Conservation (phyloP, 1,139 yeast species). For the Taphrina betulina region DNA sequence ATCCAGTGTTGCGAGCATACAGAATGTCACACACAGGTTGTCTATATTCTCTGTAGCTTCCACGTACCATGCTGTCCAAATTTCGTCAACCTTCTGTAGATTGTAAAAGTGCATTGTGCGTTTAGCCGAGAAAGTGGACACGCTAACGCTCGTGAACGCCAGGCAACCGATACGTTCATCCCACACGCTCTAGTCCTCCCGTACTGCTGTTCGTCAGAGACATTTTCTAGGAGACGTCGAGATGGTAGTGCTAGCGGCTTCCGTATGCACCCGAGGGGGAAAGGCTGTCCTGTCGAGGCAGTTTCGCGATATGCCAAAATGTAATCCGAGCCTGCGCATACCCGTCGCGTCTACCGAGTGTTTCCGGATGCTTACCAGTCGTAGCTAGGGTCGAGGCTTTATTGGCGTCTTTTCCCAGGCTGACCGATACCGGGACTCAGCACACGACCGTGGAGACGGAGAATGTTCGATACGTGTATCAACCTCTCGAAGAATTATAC, state of each 20-base stretch:
- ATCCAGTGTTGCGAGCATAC: too few relatives aligned
- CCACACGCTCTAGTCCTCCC: too few relatives aligned
- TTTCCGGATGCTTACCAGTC: not conserved
- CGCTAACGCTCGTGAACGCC: too few relatives aligned
- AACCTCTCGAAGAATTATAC: slow-evolving; percentile 91
- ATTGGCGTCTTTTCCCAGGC: slow-evolving; percentile 79
- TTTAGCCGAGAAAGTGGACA: too few relatives aligned
- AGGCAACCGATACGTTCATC: too few relatives aligned
- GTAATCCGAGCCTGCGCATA: not conserved
- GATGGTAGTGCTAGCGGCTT: slow-evolving; percentile 85
- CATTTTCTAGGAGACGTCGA: too few relatives aligned
- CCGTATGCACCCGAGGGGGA: slow-evolving; percentile 93
- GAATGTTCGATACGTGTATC: slow-evolving; percentile 87
- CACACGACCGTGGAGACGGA: slow-evolving; percentile 96
- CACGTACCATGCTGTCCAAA: too few relatives aligned
- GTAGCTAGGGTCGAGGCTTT: slow-evolving; percentile 84
- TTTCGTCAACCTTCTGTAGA: too few relatives aligned
- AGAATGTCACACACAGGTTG: too few relatives aligned
- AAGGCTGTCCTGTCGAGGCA: slow-evolving; percentile 91
- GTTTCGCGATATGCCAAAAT: slow-evolving; percentile 68
- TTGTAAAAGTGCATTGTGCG: too few relatives aligned
- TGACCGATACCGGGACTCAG: slow-evolving; percentile 73
- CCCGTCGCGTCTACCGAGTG: not conserved
- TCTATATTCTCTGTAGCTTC: too few relatives aligned
- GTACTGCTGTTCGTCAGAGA: too few relatives aligned